Percentiles rank a stretch among this genome's conserved stretches.
phyloP scores from a whole-genome alignment of 495 filamentous ascomycete species.

The Penicillium simplicissimum region DNA sequence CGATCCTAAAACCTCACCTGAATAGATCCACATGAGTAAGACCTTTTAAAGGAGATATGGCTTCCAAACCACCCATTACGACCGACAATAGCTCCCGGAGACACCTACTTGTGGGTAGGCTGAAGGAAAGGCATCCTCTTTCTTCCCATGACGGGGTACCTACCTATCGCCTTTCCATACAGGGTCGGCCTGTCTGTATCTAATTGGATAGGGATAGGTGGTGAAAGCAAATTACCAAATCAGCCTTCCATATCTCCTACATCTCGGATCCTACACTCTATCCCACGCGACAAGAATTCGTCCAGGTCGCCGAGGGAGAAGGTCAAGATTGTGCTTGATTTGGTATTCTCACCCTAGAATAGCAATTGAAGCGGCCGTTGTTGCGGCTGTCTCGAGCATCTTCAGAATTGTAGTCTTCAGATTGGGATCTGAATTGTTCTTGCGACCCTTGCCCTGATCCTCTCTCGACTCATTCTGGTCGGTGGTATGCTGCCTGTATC shows the following conservation, averaged over 20 bases:
- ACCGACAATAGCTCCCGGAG: background rate
- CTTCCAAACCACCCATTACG: constrained; percentile 1
- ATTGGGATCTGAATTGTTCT: constrained; percentile 34
- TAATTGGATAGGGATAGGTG: too few relatives aligned
- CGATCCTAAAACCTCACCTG: background rate
- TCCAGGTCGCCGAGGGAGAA: too few relatives aligned
- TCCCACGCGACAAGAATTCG: background rate
- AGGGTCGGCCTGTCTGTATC: too few relatives aligned
- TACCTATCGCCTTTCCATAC: too few relatives aligned
- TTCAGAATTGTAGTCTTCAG: constrained; percentile 61
- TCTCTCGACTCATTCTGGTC: constrained; percentile 39
- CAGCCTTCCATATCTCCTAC: background rate
- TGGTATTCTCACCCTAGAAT: constrained; percentile 69
- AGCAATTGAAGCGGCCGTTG: constrained; percentile 81
- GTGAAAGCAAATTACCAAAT: too few relatives aligned
- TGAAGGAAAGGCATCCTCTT: too few relatives aligned
- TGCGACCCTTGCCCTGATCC: constrained; percentile 21
- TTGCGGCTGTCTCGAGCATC: constrained; percentile 82
- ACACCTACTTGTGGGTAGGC: too few relatives aligned
- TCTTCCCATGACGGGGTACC: too few relatives aligned
- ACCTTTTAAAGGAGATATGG: too few relatives aligned
- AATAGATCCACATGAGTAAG: background rate
- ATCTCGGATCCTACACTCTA: background rate
- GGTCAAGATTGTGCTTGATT: background rate
- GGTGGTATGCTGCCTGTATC: constrained; percentile 31